These are phyloP conservation scores for Thozetella sp. DNA, from an alignment of 495 filamentous ascomycete genomes.

Conservation along the genomic window DNA sequence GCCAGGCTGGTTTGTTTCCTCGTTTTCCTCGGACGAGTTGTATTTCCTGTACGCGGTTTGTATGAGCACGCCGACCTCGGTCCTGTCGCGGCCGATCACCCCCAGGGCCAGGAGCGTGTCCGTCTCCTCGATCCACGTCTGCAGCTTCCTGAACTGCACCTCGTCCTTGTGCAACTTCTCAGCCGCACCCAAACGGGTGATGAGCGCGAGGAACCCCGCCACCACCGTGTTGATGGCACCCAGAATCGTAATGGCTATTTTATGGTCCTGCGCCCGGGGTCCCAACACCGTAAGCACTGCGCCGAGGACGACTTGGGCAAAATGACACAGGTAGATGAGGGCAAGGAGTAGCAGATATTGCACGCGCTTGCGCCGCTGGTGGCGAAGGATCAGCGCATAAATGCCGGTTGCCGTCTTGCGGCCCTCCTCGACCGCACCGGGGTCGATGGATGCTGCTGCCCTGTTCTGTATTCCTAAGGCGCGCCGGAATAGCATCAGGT, in stretches of 20 bases:
- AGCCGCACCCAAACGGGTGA: neutral
- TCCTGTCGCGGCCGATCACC: conserved; percentile 1
- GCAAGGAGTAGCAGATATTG: neutral
- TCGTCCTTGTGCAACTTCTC: neutral
- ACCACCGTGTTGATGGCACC: neutral
- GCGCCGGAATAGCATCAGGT: neutral
- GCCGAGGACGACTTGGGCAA: neutral
- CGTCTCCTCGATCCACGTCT: conserved; percentile 36
- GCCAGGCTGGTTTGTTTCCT: neutral
- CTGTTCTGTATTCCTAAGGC: neutral
- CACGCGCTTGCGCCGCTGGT: neutral
- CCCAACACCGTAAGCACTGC: neutral
- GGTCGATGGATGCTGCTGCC: neutral
- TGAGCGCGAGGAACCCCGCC: neutral
- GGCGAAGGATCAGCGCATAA: neutral
- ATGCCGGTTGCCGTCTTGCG: neutral
- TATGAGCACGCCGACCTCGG: conserved; percentile 10
- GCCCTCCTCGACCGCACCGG: neutral
- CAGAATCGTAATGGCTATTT: neutral
- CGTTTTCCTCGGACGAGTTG: neutral
- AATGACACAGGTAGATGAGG: neutral
- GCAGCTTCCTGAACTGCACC: neutral
- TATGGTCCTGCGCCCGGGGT: neutral
- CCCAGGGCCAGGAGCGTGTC: conserved; percentile 25
- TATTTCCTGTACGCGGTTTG: neutral